Evolutionary conservation across 164 flowering plant species (phyloP), one percentile per base, ranked within the genome.

Genomic region (Chimonanthus praecox): DNA sequence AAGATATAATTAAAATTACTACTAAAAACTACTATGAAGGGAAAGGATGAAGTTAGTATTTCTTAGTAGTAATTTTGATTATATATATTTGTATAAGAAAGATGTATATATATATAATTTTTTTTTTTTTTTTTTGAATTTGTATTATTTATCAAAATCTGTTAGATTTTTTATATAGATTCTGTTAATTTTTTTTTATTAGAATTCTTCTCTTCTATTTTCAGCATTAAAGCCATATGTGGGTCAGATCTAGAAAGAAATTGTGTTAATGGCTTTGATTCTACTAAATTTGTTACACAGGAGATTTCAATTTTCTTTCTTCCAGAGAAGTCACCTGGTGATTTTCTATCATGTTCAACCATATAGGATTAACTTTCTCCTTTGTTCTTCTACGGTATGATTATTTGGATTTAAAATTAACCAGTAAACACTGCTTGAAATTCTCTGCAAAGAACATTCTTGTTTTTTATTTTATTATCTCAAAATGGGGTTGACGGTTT

Each of bases 191-290:
- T 20, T 20, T n/a, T 20, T 10, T 64, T n/a, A 20, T 62, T 33
- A 50, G 46, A 20, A 7, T 70, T 70, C 43, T 16, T 68, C 7
- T 4, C 73, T 6, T 15, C 67, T 51, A 2, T 64, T 78, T 81
- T 54, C 87, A 94, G 97, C 82, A 85, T 94, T 48, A 86, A 97
- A 84, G 98, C 96, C 60, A 76, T 94, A 80, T 92, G 96, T 82
- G 97, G 98, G 46, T 43, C 74, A 70, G 84, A 88, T 80, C 67
- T 68, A 64, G 82, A 88, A 78, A 86, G 81, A 72, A 92, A 94
- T 70, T 94, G 98, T 75, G 93, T 94, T 77, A 97, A 94, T 77
- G 98, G 97, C 75, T 94, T 96, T 44, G 98, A 94, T 82, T 90
- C 98, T 72, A 78, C 74, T 71, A 77, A 83, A 75, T 89, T 97